A percentile compares a stretch with the other conserved stretches of the same genome.
These are phyloP conservation scores for Irpex sp. DNA, from an alignment of 1,284 basidiomycete species.

Conservation along the genomic window DNA sequence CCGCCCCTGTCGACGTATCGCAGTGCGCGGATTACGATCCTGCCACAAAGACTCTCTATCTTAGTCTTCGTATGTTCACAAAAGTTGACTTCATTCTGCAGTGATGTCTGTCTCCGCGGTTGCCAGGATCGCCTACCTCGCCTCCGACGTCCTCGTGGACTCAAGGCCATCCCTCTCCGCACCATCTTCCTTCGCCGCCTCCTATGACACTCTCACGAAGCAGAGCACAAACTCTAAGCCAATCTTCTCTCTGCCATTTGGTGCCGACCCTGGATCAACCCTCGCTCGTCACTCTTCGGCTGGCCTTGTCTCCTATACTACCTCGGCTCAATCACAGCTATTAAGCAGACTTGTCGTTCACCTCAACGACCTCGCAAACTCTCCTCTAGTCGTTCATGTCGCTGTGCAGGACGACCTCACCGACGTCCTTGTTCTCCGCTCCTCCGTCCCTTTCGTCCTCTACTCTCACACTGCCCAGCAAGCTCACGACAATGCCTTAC, in stretches of 20 bases:
- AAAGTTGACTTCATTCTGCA: constrained; percentile 13
- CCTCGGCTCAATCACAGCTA: constrained; percentile 39
- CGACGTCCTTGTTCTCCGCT: constrained; percentile 54
- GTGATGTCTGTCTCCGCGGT: constrained; percentile 41
- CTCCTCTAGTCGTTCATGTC: constrained; percentile 58
- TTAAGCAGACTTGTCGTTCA: constrained; percentile 54
- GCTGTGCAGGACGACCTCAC: constrained; percentile 52
- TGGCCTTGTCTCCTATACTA: constrained; percentile 51
- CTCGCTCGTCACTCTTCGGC: constrained; percentile 39
- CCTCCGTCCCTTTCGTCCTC: constrained; percentile 56
- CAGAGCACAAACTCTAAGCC: constrained; percentile 12
- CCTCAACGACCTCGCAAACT: constrained; percentile 50
- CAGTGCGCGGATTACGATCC: background rate
- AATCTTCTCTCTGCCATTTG: constrained; percentile 44
- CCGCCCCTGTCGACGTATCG: background rate
- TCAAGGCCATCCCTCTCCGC: constrained; percentile 39
- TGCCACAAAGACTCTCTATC: background rate
- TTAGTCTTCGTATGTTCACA: background rate
- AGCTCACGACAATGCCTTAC: constrained; percentile 70
- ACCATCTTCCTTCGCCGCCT: constrained; percentile 32
- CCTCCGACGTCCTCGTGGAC: constrained; percentile 65
- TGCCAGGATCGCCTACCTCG: constrained; percentile 63
- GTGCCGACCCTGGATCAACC: constrained; percentile 56
- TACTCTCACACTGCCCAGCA: constrained; percentile 63
- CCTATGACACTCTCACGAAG: constrained; percentile 13